Conservation (phyloP, 192 early-diverging fungal genomes). For the Gamsiella multidivaricata region DNA sequence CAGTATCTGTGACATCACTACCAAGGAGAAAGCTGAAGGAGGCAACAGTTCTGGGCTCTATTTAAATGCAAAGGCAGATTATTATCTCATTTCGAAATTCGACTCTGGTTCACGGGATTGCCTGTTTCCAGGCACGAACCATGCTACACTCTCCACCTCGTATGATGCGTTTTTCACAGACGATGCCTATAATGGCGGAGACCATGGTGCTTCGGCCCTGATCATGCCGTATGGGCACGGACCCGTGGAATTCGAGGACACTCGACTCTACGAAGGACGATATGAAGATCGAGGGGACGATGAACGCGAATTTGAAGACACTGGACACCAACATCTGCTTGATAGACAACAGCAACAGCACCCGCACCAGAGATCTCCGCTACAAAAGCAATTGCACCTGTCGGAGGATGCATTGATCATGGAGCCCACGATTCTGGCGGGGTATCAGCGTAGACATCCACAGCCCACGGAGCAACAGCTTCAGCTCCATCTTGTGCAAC, state of each 20-base stretch:
- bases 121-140: conserved; percentile 3
- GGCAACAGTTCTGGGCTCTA: not conserved
- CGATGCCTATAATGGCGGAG: not conserved
- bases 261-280: conserved; percentile 24
- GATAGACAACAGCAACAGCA: conserved; percentile 17
- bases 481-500: not conserved
- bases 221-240: not conserved
- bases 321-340: not conserved
- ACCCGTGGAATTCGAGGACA: conserved; percentile 31
- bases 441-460: not conserved
- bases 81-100: not conserved
- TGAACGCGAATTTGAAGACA: not conserved
- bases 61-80: not conserved
- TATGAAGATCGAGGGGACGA: conserved; percentile 17
- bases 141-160: conserved; percentile 14
- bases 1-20: not conserved
- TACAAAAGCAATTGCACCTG: not conserved
- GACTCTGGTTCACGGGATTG: conserved; percentile 15
- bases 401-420: conserved; percentile 6
- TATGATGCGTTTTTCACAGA: conserved; percentile 43
- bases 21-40: not conserved
- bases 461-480: not conserved
- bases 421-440: conserved; percentile 14
- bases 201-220: not conserved
- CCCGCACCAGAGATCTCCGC: not conserved